Evolutionary conservation across 345 rosid species (phyloP).

Genomic region (Geranium rotundifolium): DNA sequence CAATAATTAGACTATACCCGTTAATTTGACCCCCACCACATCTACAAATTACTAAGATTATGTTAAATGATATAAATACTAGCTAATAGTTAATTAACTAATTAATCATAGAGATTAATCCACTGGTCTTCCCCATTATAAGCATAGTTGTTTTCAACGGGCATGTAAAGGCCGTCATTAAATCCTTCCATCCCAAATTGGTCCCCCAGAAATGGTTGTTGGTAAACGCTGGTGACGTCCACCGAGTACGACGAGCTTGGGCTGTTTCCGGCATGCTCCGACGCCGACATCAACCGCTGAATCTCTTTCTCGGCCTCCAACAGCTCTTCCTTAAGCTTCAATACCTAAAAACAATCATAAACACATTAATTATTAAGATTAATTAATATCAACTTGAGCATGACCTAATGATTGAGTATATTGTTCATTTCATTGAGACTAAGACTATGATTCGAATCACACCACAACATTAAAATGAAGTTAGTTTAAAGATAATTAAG

Average conservation of each 20-base stretch:
- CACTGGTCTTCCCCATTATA: conserved; percentile 33
- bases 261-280: conserved; percentile 35
- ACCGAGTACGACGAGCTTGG: conserved; percentile 41
- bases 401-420: too few relatives aligned
- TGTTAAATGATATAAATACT: not conserved
- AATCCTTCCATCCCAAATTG: conserved; percentile 33
- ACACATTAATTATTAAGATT: not conserved
- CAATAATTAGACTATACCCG: not conserved
- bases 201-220: conserved; percentile 30
- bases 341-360: conserved; percentile 23
- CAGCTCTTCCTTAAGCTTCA: conserved; percentile 40
- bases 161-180: conserved; percentile 32
- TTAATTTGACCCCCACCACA: not conserved
- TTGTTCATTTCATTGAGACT: too few relatives aligned
- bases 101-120: conserved; percentile 23
- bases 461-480: too few relatives aligned
- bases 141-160: conserved; percentile 19
- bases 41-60: conserved; percentile 2
- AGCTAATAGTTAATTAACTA: conserved; percentile 1
- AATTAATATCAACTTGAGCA: not conserved
- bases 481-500: too few relatives aligned
- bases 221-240: conserved; percentile 18
- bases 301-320: conserved; percentile 43
- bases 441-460: too few relatives aligned
- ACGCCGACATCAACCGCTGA: conserved; percentile 25